Conservation (phyloP, 352 stramenopile species). For the Globisporangium rhizosaccharum region DNA sequence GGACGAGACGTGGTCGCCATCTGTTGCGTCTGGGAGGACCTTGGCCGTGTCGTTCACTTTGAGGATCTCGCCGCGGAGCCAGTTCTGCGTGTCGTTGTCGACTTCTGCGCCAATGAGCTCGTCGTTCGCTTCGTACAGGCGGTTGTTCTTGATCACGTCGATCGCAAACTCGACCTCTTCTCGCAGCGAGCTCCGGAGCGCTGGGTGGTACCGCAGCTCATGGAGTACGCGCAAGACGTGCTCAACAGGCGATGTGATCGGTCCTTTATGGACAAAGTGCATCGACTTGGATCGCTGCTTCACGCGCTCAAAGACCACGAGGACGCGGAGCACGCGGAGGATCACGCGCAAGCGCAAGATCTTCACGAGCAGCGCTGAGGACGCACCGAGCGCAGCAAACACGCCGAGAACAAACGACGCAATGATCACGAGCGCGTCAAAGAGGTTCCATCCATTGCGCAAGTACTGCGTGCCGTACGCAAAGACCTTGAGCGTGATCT, state of each 20-base stretch:
- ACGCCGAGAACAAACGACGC: slow-evolving; percentile 72
- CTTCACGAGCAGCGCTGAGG: slow-evolving; percentile 57
- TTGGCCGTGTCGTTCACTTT: slow-evolving; percentile 63
- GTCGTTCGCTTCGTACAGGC: slow-evolving; percentile 77
- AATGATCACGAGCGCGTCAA: slow-evolving; percentile 79
- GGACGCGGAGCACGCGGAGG: slow-evolving; percentile 69
- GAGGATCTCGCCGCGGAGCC: slow-evolving; percentile 74
- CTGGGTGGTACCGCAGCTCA: slow-evolving; percentile 75
- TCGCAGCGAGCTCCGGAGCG: slow-evolving; percentile 39
- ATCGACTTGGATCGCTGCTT: slow-evolving; percentile 74
- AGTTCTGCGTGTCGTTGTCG: slow-evolving; percentile 82
- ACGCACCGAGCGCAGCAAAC: slow-evolving; percentile 48
- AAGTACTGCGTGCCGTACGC: slow-evolving; percentile 69
- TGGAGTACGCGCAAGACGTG: slow-evolving; percentile 69
- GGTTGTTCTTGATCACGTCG: slow-evolving; percentile 84
- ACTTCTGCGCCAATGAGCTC: slow-evolving; percentile 62
- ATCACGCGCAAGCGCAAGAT: slow-evolving; percentile 72
- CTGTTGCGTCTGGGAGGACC: slow-evolving; percentile 39
- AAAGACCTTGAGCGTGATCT: slow-evolving; percentile 78
- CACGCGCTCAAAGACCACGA: slow-evolving; percentile 85
- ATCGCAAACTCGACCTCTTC: slow-evolving; percentile 78
- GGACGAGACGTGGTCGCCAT: slow-evolving; percentile 17
- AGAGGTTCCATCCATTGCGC: slow-evolving; percentile 63
- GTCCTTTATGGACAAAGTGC: slow-evolving; percentile 64
- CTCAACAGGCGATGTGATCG: slow-evolving; percentile 75